Conservation (phyloP, 169 alveolate species). For the Eimeria praecox region DNA sequence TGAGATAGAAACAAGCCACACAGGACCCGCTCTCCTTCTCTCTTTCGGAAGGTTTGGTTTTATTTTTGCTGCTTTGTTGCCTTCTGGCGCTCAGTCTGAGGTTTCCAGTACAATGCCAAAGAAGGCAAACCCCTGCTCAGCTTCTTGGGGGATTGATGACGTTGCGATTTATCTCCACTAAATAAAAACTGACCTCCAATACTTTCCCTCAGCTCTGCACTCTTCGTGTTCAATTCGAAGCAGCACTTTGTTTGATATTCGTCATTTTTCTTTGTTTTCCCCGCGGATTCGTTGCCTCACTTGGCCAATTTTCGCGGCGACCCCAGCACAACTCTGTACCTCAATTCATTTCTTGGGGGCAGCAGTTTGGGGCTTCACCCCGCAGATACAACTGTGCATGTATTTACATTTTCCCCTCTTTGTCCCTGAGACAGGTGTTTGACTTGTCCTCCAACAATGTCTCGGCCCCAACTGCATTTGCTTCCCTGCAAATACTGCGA, state of each 20-base stretch:
- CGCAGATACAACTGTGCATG: not conserved
- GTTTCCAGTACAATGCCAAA: slow-evolving; percentile 65
- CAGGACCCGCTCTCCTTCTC: slow-evolving; percentile 48
- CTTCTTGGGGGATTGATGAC: slow-evolving; percentile 83
- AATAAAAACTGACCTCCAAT: not conserved
- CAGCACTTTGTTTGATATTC: not conserved
- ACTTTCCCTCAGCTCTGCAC: not conserved
- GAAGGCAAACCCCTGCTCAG: slow-evolving; percentile 72
- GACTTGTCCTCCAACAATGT: not conserved
- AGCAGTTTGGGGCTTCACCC: not conserved
- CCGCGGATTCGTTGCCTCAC: not conserved
- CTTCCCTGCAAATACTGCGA: not conserved
- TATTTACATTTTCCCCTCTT: too few relatives aligned
- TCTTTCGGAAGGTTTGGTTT: slow-evolving; percentile 60
- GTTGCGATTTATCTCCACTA: slow-evolving; percentile 71
- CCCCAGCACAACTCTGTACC: not conserved
- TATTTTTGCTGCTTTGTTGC: not conserved
- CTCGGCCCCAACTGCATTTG: not conserved
- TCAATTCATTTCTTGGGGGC: not conserved
- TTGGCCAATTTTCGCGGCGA: not conserved
- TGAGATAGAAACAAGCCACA: slow-evolving; percentile 59
- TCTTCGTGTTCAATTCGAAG: not conserved
- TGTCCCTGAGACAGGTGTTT: not conserved
- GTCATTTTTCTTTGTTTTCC: not conserved
- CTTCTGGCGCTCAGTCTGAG: not conserved